Evolutionary conservation across 2,329 filamentous ascomycete genomes (phyloP).

Genomic region (Monilinia fructigena): DNA sequence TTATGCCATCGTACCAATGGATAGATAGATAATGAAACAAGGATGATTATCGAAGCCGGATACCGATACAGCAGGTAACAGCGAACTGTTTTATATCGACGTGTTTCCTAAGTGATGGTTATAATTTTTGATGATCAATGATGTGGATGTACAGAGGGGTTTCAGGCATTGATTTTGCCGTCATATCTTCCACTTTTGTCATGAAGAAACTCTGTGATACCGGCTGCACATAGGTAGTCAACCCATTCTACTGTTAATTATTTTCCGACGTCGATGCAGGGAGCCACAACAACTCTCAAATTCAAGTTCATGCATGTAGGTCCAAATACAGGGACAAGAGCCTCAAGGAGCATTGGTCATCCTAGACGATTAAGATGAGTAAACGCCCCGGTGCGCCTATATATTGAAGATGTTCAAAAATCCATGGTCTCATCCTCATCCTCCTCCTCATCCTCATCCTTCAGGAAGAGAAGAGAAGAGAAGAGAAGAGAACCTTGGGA

Average conservation of each 20-base stretch:
- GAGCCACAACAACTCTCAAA: constrained; percentile 15
- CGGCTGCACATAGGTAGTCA: too few species aligned
- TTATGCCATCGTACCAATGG: constrained; percentile 11
- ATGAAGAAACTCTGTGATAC: neutral
- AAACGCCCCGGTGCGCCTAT: neutral
- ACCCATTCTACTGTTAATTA: neutral
- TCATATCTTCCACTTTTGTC: constrained; percentile 17
- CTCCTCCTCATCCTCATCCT: neutral
- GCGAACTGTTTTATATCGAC: constrained; percentile 22
- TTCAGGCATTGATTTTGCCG: constrained; percentile 6
- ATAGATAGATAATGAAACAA: constrained; percentile 1
- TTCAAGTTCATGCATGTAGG: constrained; percentile 24
- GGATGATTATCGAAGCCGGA: neutral
- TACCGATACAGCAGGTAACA: constrained; percentile 16
- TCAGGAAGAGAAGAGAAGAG: neutral
- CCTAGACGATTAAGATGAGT: constrained; percentile 3
- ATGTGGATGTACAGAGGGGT: constrained; percentile 18
- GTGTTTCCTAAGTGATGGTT: constrained; percentile 20
- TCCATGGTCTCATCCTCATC: too few species aligned
- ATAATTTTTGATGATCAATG: constrained; percentile 15
- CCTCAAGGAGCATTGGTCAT: constrained; percentile 9
- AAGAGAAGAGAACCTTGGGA: neutral
- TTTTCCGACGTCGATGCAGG: constrained; percentile 7
- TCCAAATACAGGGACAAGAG: constrained; percentile 12
- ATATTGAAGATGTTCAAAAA: neutral